These are phyloP conservation scores for Populus tremula DNA, from an alignment of 345 rosid genomes.

Conservation along the genomic window DNA sequence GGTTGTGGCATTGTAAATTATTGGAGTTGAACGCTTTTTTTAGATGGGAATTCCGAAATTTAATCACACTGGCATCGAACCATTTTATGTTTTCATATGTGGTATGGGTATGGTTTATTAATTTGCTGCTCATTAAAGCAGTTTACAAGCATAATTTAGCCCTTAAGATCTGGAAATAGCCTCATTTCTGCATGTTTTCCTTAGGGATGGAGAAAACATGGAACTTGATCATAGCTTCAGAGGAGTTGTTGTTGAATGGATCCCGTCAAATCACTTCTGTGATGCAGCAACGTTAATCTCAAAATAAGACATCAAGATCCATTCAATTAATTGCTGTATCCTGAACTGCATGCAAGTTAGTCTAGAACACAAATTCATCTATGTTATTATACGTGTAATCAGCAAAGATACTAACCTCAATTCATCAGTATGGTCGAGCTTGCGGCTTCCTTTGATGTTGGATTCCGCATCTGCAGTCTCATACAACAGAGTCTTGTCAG, in stretches of 20 bases:
- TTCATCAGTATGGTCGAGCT: slow-evolving; percentile 41
- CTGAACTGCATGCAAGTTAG: background rate
- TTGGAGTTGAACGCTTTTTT: background rate
- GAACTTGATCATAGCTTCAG: background rate
- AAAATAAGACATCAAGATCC: no score
- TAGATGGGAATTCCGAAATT: background rate
- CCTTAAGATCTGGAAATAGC: background rate
- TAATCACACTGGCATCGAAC: background rate
- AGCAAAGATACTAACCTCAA: slow-evolving; percentile 21
- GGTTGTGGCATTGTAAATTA: background rate
- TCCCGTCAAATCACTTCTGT: background rate
- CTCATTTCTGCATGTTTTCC: background rate
- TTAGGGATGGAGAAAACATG: background rate
- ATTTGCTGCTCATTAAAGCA: background rate
- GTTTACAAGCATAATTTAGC: background rate
- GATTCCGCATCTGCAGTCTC: slow-evolving; percentile 38
- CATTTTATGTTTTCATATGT: background rate
- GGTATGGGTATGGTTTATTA: background rate
- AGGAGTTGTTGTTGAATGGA: background rate
- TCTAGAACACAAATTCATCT: background rate
- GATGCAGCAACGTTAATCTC: background rate
- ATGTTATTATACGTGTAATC: background rate
- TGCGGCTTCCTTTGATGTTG: slow-evolving; percentile 38
- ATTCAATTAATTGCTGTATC: no score
- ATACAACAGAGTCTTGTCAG: slow-evolving; percentile 29